Conservation (phyloP, 768 basidiomycete genomes). For the Hypsizygus marmoreus region DNA sequence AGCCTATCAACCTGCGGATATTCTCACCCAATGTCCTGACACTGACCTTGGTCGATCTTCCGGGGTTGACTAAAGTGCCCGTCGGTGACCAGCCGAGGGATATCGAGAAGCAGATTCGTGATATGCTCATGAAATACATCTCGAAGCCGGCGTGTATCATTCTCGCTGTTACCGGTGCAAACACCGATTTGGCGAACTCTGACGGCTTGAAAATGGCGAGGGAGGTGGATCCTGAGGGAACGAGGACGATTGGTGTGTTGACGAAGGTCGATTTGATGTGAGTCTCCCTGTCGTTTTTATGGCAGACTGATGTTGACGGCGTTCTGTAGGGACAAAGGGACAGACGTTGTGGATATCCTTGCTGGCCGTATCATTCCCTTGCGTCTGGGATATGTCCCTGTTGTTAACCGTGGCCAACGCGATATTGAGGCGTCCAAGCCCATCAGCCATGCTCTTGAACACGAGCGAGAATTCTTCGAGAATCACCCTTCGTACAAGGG, state of each 20-base stretch:
- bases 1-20: conserved; percentile 96
- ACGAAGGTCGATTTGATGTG: conserved; percentile 99
- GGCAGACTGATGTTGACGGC: conserved; percentile 5
- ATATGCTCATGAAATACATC: conserved; percentile 96
- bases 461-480: conserved; percentile 93
- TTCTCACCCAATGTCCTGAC: conserved; percentile 98
- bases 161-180: conserved; percentile 94
- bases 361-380: conserved; percentile 96
- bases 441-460: conserved; percentile 83
- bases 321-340: conserved; percentile 87
- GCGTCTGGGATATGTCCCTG: conserved; percentile 95
- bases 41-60: conserved; percentile 95
- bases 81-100: conserved; percentile 96
- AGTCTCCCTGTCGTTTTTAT: conserved; percentile 29
- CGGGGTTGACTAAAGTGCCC: conserved; percentile 93
- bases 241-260: conserved; percentile 95
- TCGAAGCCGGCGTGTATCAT: conserved; percentile 95
- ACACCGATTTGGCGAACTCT: conserved; percentile 97
- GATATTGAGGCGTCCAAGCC: conserved; percentile 92
- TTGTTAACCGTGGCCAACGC: conserved; percentile 97
- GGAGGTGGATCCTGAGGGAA: conserved; percentile 96
- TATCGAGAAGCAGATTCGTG: conserved; percentile 96
- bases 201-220: conserved; percentile 96
- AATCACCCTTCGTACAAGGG: conserved; percentile 90
- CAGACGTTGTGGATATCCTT: conserved; percentile 98